Base-by-base conservation (phyloP, 768 basidiomycete genomes). In the Tulasnella sp. region DNA sequence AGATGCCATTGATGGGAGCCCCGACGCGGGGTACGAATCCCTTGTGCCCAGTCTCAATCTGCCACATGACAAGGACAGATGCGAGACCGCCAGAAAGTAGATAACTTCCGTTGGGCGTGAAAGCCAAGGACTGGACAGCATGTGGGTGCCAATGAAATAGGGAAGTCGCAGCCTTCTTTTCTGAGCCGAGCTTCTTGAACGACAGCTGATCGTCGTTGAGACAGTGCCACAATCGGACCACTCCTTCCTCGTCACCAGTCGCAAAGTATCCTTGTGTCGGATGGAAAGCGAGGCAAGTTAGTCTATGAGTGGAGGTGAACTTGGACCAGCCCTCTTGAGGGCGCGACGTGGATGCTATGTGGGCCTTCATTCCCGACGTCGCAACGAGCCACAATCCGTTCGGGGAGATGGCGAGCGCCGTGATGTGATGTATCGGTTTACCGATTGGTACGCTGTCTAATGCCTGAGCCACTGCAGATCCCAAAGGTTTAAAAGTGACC, bases 121-220 rank as follows among this genome's bases (percentile, higher is more conserved):
- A 99, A 0, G 83, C 75, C 25, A 99, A 69, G 0, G 90, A 84
- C 2, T 87, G 83, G 17, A 98, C 88, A 2, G 91, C 80, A 68
- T 98, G 94, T 2, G 94, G 87, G 68, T 99, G 96, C 96, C 96
- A 99, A 71, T 97, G 94, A 53, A 97, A 71, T 3, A 82, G 79
- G 2, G 88, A 84, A 0, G 91, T 93, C 66, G 89, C 86, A 1
- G 91, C 80, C 59, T 80, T 82, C 70, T 85, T 88, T 70, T 86
- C 87, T 31, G 85, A 78, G 15, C 81, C 82, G 34, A 75, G 74
- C 67, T 22, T 75, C 75, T 54, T 29, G 68, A 65, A 56, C 2
- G 53, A 29, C 29, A 57, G n/a, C 24, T 52, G 53, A 21, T 56
- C 42, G 29, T 85, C 79, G 62, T 84, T 80, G 17, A 94, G 76